Base-by-base conservation (phyloP, 768 basidiomycete species). In the Amanita muscaria region DNA sequence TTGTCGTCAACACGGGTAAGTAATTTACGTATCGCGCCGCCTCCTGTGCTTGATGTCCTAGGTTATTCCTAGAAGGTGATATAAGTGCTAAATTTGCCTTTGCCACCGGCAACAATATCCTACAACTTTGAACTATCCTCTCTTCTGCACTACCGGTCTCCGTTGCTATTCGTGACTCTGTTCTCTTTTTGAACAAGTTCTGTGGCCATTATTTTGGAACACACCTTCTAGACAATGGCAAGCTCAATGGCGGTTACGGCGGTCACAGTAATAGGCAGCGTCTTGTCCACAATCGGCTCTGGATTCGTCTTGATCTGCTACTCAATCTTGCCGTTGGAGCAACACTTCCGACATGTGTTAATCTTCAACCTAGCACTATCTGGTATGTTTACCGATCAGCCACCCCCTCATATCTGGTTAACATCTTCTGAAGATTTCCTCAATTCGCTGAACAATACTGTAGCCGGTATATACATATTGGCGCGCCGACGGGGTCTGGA, bases 221-320 rank as follows among this genome's bases (percentile, higher is more conserved):
- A n/a, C n/a, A n/a, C n/a, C n/a, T n/a, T n/a, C n/a, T n/a, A n/a
- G n/a, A n/a, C 10, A 9, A 42, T 42, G 30, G 14, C 21, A 42
- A 6, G 30, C 31, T 21, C 30, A 16, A 4, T 23, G 7, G 41
- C 41, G 5, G 15, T 33, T 14, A 33, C 41, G 6, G 18, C 14
- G 10, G 30, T 33, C 41, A 42, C 41, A 22, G 41, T 21, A 21
- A 24, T 22, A 31, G 47, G 47, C 7, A 50, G 49, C 38, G 21
- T 47, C 12, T 36, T 44, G 30, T 50, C 49, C 30, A 21, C 41
- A 12, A 32, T 39, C 7, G 49, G 49, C 14, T 42, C 49, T 4
- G 40, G 32, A 9, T 50, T 50, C 14, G 46, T 50, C 12, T 31
- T 50, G 16, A n/a, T 50, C 9, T 50, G 46, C 34, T 50, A 50